Percentiles rank a stretch among this genome's conserved stretches.
Evolutionary conservation across 208 protist genomes (phyloP).

Genomic region (Crithidia bombi): DNA sequence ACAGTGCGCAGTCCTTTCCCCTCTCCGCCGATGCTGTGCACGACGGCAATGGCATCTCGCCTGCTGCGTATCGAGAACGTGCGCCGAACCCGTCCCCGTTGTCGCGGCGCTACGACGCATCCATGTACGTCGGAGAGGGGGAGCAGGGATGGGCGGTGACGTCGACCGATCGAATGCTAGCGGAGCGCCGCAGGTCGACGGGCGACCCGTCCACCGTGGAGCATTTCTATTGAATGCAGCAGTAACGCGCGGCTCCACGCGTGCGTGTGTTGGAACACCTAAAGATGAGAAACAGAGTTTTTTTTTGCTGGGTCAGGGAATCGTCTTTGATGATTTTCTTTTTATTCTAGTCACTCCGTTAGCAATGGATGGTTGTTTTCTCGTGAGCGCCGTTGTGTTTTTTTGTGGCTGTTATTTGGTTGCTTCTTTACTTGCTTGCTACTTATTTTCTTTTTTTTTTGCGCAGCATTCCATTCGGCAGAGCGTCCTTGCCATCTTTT

Average conservation of each 20-base stretch:
- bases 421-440: not conserved
- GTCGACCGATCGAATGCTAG: not conserved
- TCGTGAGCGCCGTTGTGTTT: too few relatives aligned
- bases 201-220: constrained; percentile 6
- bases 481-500: not conserved
- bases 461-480: not conserved
- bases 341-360: too few relatives aligned
- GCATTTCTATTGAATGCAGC: not conserved
- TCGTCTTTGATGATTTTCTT: too few relatives aligned
- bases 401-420: not conserved
- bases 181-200: constrained; percentile 3
- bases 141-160: not conserved
- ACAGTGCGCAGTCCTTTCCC: constrained; percentile 6
- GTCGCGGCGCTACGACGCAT: not conserved
- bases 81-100: constrained; percentile 11
- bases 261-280: too few relatives aligned
- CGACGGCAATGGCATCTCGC: not conserved
- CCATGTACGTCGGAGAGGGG: not conserved
- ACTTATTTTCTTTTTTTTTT: constrained; percentile 3
- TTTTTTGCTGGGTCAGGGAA: too few relatives aligned
- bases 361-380: too few relatives aligned
- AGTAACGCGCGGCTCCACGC: not conserved
- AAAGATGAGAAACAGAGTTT: too few relatives aligned
- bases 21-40: not conserved
- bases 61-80: constrained; percentile 2